A percentile compares a stretch with the other conserved stretches of the same genome.
phyloP scores from a whole-genome alignment of 2,329 filamentous ascomycete genomes.

The Aspergillus texensis region DNA sequence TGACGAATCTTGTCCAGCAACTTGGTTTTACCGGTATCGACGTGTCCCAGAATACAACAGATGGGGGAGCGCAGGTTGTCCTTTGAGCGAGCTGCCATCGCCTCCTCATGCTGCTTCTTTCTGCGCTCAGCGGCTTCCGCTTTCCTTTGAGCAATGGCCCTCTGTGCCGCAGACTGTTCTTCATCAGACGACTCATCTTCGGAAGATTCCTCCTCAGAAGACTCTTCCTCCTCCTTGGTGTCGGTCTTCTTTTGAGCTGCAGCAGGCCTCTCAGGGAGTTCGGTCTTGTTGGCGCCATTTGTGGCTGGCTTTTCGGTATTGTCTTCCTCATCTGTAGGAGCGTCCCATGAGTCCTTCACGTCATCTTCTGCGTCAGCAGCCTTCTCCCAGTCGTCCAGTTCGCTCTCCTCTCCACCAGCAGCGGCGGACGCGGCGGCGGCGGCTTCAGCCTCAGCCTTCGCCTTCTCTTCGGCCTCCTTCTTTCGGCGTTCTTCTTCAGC shows the following conservation, averaged over 20 bases:
- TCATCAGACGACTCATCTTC: conserved; percentile 62
- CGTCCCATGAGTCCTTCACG: conserved; percentile 95
- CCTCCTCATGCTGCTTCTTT: conserved; percentile 87
- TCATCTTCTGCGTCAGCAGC: conserved; percentile 70
- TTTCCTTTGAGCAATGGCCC: conserved; percentile 76
- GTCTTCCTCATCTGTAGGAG: conserved; percentile 62
- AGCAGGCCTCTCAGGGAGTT: conserved; percentile 15
- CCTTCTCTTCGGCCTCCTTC: conserved; percentile 72
- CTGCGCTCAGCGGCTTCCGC: conserved; percentile 85
- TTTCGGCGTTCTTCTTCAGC: conserved; percentile 59
- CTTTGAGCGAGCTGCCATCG: conserved; percentile 84
- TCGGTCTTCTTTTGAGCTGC: conserved; percentile 16
- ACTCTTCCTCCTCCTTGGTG: conserved; percentile 28
- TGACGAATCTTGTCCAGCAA: conserved; percentile 97
- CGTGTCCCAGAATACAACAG: conserved; percentile 99
- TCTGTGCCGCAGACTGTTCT: conserved; percentile 70
- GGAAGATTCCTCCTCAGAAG: conserved; percentile 41
- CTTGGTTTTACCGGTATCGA: conserved; percentile 99
- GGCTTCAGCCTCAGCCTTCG: conserved; percentile 74
- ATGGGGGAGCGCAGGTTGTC: conserved; percentile 96
- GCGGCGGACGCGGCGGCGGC: conserved; percentile 62
- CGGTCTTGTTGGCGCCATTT: conserved; percentile 29
- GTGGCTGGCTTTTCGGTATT: conserved; percentile 50
- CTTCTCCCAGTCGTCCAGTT: conserved; percentile 81
- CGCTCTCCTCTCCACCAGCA: conserved; percentile 55